Base-by-base conservation (phyloP, 176 grass and related monocot species). In the Paspalum vaginatum region DNA sequence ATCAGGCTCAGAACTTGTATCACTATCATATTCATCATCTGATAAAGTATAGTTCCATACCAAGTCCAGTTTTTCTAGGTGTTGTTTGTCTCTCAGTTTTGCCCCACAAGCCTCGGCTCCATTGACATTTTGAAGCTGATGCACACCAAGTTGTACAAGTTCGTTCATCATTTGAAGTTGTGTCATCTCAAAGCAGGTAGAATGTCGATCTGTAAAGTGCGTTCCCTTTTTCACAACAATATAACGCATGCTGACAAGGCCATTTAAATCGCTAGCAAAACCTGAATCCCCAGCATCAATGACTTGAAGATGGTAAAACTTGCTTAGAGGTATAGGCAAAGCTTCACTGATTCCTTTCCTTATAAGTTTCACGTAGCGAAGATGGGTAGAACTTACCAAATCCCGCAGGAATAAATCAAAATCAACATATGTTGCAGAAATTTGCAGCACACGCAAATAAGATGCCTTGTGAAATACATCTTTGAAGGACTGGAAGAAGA, bases 231-330 rank as follows among this genome's bases (percentile, higher is more conserved):
- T 0, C 2, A 22, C 43, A 39, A 62, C 1, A 86, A 86, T 21
- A 72, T 84, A 73, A 0, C 52, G 22, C 27, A 88, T n/a, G 21
- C 32, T 78, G 32, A 77, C 48, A 22, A 91, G 69, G 37, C 60
- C 61, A 48, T 46, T 37, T 0, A 85, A 54, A 12, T 7, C 57
- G 17, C 5, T 22, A 9, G 2, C 3, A 9, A n/a, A n/a, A n/a
- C n/a, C n/a, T n/a, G 45, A 4, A 14, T 70, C 0, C 14, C 16
- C 52, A 0, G 68, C 15, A 75, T 89, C 3, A 21, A 87, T 15
- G 20, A 85, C 86, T 80, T 89, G 48, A 67, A 93, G 52, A 39
- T 93, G 79, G 37, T 79, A 87, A 2, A 43, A 83, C 2, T 20
- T 79, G 22, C 50, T 72, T 13, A 85, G 8, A 42, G 12, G 0